Evolutionary conservation across 1,139 yeast species (phyloP).

Genomic region (Yamadazyma oceani): DNA sequence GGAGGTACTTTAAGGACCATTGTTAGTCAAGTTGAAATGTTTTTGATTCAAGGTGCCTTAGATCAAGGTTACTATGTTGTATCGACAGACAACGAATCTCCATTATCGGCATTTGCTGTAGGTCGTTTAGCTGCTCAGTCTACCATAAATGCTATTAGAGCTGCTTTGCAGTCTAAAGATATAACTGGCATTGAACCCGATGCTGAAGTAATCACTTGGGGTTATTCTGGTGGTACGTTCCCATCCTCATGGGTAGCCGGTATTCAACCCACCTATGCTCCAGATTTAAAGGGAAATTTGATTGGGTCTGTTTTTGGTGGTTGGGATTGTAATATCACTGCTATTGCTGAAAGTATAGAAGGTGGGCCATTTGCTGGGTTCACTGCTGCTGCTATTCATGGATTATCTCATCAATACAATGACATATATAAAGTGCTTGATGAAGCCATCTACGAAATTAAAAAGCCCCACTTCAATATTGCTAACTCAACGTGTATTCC

Average conservation of each 20-base stretch:
- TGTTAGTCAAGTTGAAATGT: conserved; percentile 25
- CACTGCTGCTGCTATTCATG: conserved; percentile 26
- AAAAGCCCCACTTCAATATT: conserved; percentile 9
- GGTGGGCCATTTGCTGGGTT: conserved; percentile 29
- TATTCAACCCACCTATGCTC: conserved; percentile 35
- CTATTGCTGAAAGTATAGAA: conserved; percentile 25
- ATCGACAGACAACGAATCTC: conserved; percentile 37
- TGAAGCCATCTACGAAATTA: conserved; percentile 2
- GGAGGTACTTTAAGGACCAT: conserved; percentile 20
- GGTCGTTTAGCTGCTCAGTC: conserved; percentile 34
- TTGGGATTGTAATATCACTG: conserved; percentile 25
- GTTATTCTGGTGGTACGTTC: conserved; percentile 43
- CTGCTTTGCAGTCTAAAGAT: conserved; percentile 23
- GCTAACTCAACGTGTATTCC: conserved; percentile 17
- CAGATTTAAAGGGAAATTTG: conserved; percentile 26
- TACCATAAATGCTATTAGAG: conserved; percentile 32
- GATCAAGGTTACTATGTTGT: conserved; percentile 31
- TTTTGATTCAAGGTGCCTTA: conserved; percentile 25
- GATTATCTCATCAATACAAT: conserved; percentile 29
- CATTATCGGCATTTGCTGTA: conserved; percentile 30
- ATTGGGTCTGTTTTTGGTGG: conserved; percentile 40
- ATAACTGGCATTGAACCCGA: conserved; percentile 27
- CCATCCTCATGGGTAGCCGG: conserved; percentile 41
- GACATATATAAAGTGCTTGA: conserved; percentile 8
- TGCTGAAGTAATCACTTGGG: conserved; percentile 35